Base-by-base conservation (phyloP, 2,329 filamentous ascomycete genomes). In the Phyllachora maydis region DNA sequence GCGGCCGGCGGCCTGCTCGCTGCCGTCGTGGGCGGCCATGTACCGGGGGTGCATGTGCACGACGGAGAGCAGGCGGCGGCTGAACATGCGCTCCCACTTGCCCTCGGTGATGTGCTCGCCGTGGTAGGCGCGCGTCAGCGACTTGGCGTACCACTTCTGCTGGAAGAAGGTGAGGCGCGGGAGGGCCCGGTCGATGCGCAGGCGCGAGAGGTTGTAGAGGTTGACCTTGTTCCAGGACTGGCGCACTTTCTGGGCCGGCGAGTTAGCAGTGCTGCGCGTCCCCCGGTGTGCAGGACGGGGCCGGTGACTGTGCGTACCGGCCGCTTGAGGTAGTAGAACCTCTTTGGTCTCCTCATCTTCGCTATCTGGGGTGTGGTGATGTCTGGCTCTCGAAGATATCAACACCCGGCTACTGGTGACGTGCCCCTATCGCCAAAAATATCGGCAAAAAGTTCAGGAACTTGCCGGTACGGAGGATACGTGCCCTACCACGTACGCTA, bases 171-270 rank as follows among this genome's bases (percentile, higher is more conserved):
- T 93, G n/a, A n/a, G n/a, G 31, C 53, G 49, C 23, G 35, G 39
- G 30, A 36, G 41, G 28, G 53, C 48, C 10, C 37, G 42, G 11
- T 60, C 64, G 3, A 47, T 40, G 20, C 39, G 49, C 16, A 65
- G 40, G 35, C 64, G 62, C 23, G 57, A 53, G 34, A 98, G 54
- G 52, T 93, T 93, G 66, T 78, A 98, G 32, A 98, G 62, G 45
- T 91, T 92, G 60, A 81, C 82, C 56, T 92, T 91, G 59, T 81
- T 91, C 88, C 85, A 93, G 57, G 82, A 81, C 58, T 88, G 78
- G 40, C 85, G 75, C 48, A 92, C 47, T 76, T 81, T 90, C 83
- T 95, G 44, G 14, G 22, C 17, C 14, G 21, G 24, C 24, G 18
- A 11, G 29, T 29, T 20, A 30, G 28, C 26, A 23, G 18, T 21